Evolutionary conservation across 495 filamentous ascomycete genomes (phyloP), one percentile per base, ranked within the genome.

Genomic region (Trichoderma erinaceum): DNA sequence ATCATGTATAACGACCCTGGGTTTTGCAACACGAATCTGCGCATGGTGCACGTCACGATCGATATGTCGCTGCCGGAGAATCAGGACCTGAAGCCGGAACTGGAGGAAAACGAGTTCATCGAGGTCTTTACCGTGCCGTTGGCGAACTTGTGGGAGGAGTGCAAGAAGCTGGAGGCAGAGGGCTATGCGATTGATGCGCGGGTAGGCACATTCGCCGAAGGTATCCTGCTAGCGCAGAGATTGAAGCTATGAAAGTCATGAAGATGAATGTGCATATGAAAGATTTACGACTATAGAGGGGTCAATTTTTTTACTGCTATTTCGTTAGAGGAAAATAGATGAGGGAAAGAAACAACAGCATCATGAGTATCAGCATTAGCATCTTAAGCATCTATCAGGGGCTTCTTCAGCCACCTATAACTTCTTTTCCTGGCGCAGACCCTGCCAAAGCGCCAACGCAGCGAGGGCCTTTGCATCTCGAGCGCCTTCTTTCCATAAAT

Each of bases 41-140:
- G 88, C 58, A 89, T 97, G 83, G 87, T 96, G 21, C 90, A 94
- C 71, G 87, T 96, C 18, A 86, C 82, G 5, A 84, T 97, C 67
- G 91, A 97, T 76, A 87, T 91, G 83, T 85, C 78, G 15, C 75
- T 86, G 12, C 85, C 88, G 0, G 87, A 86, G 66, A 92, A 94
- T 71, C 79, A 85, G 69, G 78, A 87, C 63, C 86, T 87, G 68
- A 81, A 88, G 67, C 89, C 91, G 3, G 80, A 92, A 70, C 82
- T 96, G 2, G 92, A 97, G 68, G 92, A 95, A 52, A 90, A 90
- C 73, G 92, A 96, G 74, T 95, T 95, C 75, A 97, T 97, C 70
- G 92, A 96, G 76, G 88, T 88, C 35, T 97, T 96, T 72, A 86
- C 84, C 15, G 80, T 92, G 0, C 88, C 87, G 21, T 75, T 97